Evolutionary conservation across 176 grass and related monocot genomes (phyloP).

Genomic region (Saccharum spontaneum): DNA sequence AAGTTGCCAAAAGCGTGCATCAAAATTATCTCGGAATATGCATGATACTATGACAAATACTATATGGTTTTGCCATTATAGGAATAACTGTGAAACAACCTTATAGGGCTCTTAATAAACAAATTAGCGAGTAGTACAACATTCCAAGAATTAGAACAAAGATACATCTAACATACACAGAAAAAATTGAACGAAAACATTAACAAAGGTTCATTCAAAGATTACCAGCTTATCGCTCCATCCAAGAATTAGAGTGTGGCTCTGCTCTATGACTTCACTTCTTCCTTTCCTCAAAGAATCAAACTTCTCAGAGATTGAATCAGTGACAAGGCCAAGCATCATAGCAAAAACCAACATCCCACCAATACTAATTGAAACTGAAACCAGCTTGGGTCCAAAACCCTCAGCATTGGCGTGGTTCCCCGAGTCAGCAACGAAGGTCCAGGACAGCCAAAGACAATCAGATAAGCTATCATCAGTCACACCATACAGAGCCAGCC

Average conservation of each 20-base stretch:
- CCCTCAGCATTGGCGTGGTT: constrained; percentile 64
- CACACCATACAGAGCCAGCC: constrained; percentile 64
- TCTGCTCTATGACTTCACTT: constrained; percentile 71
- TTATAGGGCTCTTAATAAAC: neutral
- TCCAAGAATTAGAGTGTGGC: constrained; percentile 71
- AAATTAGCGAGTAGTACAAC: neutral
- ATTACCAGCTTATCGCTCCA: constrained; percentile 83
- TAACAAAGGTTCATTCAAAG: neutral
- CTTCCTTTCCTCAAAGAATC: constrained; percentile 82
- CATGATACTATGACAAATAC: neutral
- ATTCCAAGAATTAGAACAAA: neutral
- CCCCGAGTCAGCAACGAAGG: constrained; percentile 72
- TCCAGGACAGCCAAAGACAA: constrained; percentile 77
- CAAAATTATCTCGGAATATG: neutral
- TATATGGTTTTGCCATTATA: neutral
- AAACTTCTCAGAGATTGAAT: constrained; percentile 82
- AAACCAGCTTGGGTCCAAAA: constrained; percentile 73
- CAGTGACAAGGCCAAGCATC: constrained; percentile 85
- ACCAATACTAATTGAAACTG: constrained; percentile 73
- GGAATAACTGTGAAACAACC: neutral
- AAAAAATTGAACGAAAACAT: neutral
- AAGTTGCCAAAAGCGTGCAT: neutral
- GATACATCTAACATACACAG: neutral
- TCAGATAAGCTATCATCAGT: constrained; percentile 61
- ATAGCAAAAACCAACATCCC: constrained; percentile 82